A percentile compares a stretch with the other conserved stretches of the same genome.
phyloP scores from a whole-genome alignment of 2,329 filamentous ascomycete species.

The Microcera coccophila region DNA sequence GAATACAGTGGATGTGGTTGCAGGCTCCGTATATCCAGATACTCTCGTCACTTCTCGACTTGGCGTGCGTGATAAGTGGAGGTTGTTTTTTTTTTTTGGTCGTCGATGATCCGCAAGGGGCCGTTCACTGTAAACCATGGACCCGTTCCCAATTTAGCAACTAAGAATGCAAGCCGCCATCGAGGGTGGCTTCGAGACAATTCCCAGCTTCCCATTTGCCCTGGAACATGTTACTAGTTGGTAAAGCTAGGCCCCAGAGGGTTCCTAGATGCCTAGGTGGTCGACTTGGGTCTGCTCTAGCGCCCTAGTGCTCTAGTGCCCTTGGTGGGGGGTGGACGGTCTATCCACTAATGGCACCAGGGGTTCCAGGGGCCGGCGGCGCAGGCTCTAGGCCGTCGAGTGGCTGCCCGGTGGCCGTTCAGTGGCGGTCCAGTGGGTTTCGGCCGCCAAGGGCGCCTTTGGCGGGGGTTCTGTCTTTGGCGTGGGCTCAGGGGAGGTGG shows the following conservation, averaged over 20 bases:
- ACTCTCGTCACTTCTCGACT: too few species aligned
- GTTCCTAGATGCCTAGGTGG: too few species aligned
- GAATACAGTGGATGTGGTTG: too few species aligned
- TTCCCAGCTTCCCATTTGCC: too few species aligned
- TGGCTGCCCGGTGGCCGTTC: too few species aligned
- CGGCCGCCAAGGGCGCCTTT: neutral
- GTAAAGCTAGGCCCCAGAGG: too few species aligned
- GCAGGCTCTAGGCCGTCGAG: neutral
- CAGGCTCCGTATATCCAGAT: too few species aligned
- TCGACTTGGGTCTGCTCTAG: neutral
- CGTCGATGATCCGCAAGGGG: too few species aligned
- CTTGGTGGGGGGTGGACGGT: neutral
- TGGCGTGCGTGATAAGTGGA: neutral
- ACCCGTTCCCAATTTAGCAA: slow-evolving; percentile 1
- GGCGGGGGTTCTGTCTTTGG: neutral
- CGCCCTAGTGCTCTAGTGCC: neutral
- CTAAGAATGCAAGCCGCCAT: neutral
- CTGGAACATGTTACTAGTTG: too few species aligned
- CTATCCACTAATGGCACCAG: neutral
- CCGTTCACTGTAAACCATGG: too few species aligned
- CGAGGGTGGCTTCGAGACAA: too few species aligned
- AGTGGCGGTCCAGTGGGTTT: neutral
- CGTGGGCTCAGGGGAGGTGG: slow-evolving; percentile 1
- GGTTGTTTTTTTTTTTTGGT: neutral
- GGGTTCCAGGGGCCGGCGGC: slow-evolving; percentile 1